These are phyloP conservation scores for Wickerhamomyces xylosicus DNA, from an alignment of 805 yeast species.

Conservation along the genomic window DNA sequence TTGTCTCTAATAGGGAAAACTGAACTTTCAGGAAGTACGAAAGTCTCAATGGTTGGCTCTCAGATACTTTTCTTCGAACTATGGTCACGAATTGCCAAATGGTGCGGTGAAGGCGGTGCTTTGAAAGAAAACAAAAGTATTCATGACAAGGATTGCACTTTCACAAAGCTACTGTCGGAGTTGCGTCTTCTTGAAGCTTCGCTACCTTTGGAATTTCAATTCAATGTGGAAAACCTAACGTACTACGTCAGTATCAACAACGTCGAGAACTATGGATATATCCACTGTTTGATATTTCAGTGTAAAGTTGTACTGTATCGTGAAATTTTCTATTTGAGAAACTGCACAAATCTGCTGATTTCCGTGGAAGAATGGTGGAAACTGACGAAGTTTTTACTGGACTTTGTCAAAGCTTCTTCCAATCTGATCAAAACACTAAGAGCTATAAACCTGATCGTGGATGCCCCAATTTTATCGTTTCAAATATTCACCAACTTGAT, in stretches of 20 bases:
- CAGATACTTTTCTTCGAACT: conserved; percentile 24
- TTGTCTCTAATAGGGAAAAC: neutral
- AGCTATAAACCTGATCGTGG: conserved; percentile 22
- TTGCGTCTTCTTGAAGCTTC: conserved; percentile 16
- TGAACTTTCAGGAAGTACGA: conserved; percentile 1
- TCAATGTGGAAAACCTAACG: conserved; percentile 18
- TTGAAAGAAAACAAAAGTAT: conserved; percentile 21
- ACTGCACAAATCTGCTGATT: conserved; percentile 3
- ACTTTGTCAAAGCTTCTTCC: conserved; percentile 20
- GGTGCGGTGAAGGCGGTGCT: conserved; percentile 28
- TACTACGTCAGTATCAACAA: conserved; percentile 23
- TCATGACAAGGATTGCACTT: conserved; percentile 20
- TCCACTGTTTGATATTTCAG: conserved; percentile 23
- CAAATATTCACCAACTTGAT: conserved; percentile 27
- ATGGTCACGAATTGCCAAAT: conserved; percentile 28
- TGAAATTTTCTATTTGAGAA: conserved; percentile 23
- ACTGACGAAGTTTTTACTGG: conserved; percentile 17
- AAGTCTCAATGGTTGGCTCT: conserved; percentile 19
- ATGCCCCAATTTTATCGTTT: conserved; percentile 29
- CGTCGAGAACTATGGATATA: conserved; percentile 24
- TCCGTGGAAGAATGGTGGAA: conserved; percentile 22
- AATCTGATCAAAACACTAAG: conserved; percentile 17
- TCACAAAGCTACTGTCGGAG: conserved; percentile 16
- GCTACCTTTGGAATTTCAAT: conserved; percentile 21
- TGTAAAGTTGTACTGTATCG: conserved; percentile 25